Base-by-base conservation (phyloP, 352 stramenopile species). In the Globisporangium uncinulatum region DNA sequence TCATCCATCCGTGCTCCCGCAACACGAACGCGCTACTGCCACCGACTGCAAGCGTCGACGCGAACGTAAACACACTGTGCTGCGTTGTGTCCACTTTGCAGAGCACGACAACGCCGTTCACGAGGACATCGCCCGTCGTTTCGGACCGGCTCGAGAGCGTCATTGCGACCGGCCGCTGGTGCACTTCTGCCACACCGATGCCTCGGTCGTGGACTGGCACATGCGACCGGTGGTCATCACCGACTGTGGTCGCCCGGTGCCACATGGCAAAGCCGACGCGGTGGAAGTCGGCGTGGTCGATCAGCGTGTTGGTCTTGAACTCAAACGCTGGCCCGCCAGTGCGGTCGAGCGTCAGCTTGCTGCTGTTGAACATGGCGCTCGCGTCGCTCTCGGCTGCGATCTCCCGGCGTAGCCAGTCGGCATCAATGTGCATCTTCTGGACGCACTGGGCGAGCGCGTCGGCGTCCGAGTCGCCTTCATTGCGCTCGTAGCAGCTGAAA, bases 1-100 rank as follows among this genome's bases (percentile, higher is more conserved):
- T 59, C 43, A 59, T 59, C 54, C 54, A 59, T 17, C 54, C 54
- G 31, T 59, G 48, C 32, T 59, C 54, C 43, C 54, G 54, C 9
- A 59, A 51, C 42, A 59, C 43, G 14, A 59, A 44, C 13, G 54
- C 21, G 2, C 10, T 52, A 32, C 49, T 43, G 8, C 31, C 54
- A 7, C 17, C n/a, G 32, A 52, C 32, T 19, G 54, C 54, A 14
- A 59, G 54, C 31, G 54, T 59, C 43, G 43, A 45, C 9, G 54
- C 54, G 31, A 59, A 59, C n/a, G 54, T 59, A 32, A 59, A 59
- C 54, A 52, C 54, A 13, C 42, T 46, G 32, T 44, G 54, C 8
- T 52, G 15, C 24, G 34, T n/a, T 19, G 50, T 44, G 48, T 59
- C 54, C n/a, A 52, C 29, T 42, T 51, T 51, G 19, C 43, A 51